Evolutionary conservation across 345 rosid species (phyloP), one percentile per base, ranked within the genome.

Genomic region (Bruguiera sexangula): DNA sequence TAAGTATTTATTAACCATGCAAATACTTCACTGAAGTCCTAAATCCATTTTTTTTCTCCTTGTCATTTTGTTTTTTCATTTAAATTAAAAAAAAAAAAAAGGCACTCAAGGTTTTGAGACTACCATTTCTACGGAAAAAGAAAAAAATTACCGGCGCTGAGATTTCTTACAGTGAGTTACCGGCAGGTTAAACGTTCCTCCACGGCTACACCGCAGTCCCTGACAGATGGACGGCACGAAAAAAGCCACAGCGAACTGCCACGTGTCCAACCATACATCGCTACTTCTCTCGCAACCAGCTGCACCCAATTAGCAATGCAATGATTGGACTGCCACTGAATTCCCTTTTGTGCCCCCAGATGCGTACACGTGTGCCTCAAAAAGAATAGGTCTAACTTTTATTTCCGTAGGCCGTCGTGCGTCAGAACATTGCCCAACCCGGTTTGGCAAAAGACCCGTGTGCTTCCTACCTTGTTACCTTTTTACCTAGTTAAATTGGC

Each of bases 241-340:
- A 59, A 55, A 61, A 20, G 62, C 71, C 81, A 72, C 72, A 57
- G n/a, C 13, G 24, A 62, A 69, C 70, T 69, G 72, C 73, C 80
- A 85, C 81, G 84, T 78, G 80, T 68, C 30, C 26, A 21, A 0
- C 53, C 21, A 39, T 7, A 9, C 13, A 8, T 55, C 59, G 4
- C 22, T 13, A 6, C 29, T 50, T 46, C 19, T n/a, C 69, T 46
- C 21, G 31, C 69, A 57, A 0, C 61, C 61, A 53, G 73, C 71
- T 26, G 71, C 19, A 3, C 1, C 39, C 71, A 8, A 64, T 67
- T 50, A 61, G 43, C 70, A 39, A 24, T 71, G 69, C 75, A 79
- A 81, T 82, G 81, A 81, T 79, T 81, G 84, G 59, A 61, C 30
- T 48, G 24, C 32, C 3, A 15, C 0, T 30, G 21, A 70, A 34